Base-by-base conservation (phyloP, 345 rosid species). In the Gossypium rotundifolium region DNA sequence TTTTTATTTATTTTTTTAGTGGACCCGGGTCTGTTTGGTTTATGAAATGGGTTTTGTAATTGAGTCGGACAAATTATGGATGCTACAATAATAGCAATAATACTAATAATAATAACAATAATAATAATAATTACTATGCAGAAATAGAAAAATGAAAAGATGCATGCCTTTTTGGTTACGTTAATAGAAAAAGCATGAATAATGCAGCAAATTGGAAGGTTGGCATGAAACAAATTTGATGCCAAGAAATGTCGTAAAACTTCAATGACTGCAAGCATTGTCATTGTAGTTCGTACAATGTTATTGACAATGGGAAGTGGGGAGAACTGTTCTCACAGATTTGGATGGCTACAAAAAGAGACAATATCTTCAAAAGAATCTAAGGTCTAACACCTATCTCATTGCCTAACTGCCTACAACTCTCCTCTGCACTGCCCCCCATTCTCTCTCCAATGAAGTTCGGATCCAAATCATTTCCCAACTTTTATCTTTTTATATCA, bases 331-430 rank as follows among this genome's bases (percentile, higher is more conserved):
- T 64, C 11, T 53, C 58, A n/a, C 22, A 58, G 63, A 33, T 49
- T 65, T 33, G 48, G 73, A 65, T 33, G 67, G 57, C 27, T 9
- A 29, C 68, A 59, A 65, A 71, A 73, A 7, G 33, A 23, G 83
- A 72, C 46, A 63, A 74, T 70, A 74, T 80, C 80, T 77, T 77
- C 29, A 11, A 65, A 66, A 65, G 78, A 81, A 74, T 74, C 76
- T 52, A 9, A 70, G 4, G 52, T 72, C 80, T 71, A 77, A 11
- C 14, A 55, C 25, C 65, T 49, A 65, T 10, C 62, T 20, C 9
- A 55, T 66, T 55, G 52, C 71, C 77, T 70, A 51, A 45, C 59
- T 52, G 5, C 71, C 79, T 49, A 61, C 7, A 46, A 52, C 52
- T 58, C 18, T 5, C 55, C 51, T 46, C 52, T 57, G 68, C 59